These are phyloP conservation scores for Paraphoma chrysanthemicola DNA, from an alignment of 2,329 filamentous ascomycete genomes.

Conservation along the genomic window DNA sequence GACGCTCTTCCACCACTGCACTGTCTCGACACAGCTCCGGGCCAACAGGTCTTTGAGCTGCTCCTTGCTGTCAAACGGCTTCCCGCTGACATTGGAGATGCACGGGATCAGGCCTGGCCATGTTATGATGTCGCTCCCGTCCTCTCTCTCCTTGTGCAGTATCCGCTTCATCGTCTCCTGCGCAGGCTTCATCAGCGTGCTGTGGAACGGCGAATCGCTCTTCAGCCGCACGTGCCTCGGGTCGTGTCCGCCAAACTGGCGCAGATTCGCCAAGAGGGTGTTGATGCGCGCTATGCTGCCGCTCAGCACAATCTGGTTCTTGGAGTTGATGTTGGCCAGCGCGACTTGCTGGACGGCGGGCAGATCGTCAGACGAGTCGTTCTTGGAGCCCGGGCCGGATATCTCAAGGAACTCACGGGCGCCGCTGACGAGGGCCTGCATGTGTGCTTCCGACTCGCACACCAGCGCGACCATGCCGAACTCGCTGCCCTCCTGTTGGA, in stretches of 20 bases:
- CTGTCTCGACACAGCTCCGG: constrained; percentile 86
- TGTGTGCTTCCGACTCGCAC: constrained; percentile 77
- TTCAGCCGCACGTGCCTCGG: constrained; percentile 86
- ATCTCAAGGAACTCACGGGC: constrained; percentile 82
- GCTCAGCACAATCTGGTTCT: constrained; percentile 94
- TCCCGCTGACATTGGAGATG: constrained; percentile 84
- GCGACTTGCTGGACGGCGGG: constrained; percentile 85
- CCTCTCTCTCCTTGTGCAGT: constrained; percentile 64
- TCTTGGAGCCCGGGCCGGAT: constrained; percentile 68
- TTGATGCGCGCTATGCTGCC: constrained; percentile 85
- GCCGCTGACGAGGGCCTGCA: constrained; percentile 71
- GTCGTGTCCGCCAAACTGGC: constrained; percentile 91
- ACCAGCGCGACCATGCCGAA: constrained; percentile 96
- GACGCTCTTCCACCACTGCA: constrained; percentile 94
- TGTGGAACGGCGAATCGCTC: constrained; percentile 89
- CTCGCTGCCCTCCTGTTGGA: constrained; percentile 73
- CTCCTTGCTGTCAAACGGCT: constrained; percentile 75
- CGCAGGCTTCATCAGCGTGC: constrained; percentile 87
- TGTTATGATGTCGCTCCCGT: constrained; percentile 70
- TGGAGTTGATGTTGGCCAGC: constrained; percentile 93
- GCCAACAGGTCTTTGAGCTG: constrained; percentile 82
- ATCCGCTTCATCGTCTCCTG: constrained; percentile 74
- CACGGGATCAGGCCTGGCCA: constrained; percentile 80
- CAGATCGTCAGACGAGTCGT: constrained; percentile 70
- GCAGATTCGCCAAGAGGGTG: constrained; percentile 80